Evolutionary conservation across 2,329 filamentous ascomycete species (phyloP).

Genomic region (Helotiales sp.): DNA sequence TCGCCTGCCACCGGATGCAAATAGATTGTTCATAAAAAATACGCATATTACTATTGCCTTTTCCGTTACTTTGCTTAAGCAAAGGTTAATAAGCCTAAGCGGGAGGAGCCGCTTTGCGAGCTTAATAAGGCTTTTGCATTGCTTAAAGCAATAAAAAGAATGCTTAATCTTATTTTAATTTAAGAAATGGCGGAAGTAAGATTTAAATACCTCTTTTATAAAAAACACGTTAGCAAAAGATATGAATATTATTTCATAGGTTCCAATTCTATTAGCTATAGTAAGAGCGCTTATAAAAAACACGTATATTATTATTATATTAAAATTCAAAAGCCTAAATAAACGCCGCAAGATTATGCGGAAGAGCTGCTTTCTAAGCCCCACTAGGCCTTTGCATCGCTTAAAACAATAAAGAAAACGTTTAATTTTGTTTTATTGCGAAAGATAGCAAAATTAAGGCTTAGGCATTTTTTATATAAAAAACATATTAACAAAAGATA

Average conservation of each 20-base stretch:
- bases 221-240: not conserved
- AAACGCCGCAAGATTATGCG: not conserved
- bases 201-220: not conserved
- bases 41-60: not conserved
- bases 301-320: not conserved
- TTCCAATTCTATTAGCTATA: not conserved
- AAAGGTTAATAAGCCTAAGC: not conserved
- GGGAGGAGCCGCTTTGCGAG: not conserved
- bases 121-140: not conserved
- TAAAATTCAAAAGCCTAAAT: slow-evolving; percentile 4
- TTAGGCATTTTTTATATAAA: not conserved
- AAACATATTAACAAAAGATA: no score
- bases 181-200: no score
- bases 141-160: not conserved
- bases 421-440: not conserved
- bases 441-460: slow-evolving; percentile 3
- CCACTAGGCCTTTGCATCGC: not conserved
- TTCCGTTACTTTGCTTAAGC: not conserved
- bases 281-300: not conserved
- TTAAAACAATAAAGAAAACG: slow-evolving; percentile 1
- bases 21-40: not conserved
- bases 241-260: not conserved
- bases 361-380: not conserved
- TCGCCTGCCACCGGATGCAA: not conserved
- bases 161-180: no score